Conservation (phyloP, 106 monocot genomes). For the Hemerocallis citrina region DNA sequence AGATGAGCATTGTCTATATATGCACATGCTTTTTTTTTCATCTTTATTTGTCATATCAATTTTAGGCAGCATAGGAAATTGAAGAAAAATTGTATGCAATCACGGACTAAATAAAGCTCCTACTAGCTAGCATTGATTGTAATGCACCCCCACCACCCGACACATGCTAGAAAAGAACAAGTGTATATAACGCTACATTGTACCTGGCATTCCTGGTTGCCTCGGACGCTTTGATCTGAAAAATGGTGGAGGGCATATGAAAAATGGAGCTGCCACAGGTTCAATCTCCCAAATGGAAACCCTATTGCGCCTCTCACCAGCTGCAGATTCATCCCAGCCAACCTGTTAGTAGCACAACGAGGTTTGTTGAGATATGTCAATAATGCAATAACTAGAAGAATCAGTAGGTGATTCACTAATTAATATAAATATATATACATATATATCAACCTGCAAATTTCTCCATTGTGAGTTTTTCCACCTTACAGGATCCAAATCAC, state of each 20-base stretch:
- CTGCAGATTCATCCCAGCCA: conserved; percentile 94
- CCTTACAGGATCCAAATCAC: conserved; percentile 84
- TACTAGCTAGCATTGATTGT: too few relatives aligned
- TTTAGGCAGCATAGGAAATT: too few relatives aligned
- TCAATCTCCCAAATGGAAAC: conserved; percentile 98
- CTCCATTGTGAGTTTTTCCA: conserved; percentile 97
- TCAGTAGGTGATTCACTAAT: background rate
- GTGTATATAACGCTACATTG: background rate
- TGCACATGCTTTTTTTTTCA: too few relatives aligned
- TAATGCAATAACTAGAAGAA: background rate
- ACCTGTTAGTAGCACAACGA: conserved; percentile 38
- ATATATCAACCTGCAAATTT: conserved; percentile 84
- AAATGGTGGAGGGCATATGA: conserved; percentile 88
- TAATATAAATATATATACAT: background rate
- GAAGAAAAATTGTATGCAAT: too few relatives aligned
- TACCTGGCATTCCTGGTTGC: conserved; percentile 66
- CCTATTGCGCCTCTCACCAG: conserved; percentile 82
- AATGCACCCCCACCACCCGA: too few relatives aligned
- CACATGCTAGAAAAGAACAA: too few relatives aligned
- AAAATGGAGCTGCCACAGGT: conserved; percentile 84
- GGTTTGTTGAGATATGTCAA: background rate
- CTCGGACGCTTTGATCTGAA: conserved; percentile 79
- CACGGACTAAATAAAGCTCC: too few relatives aligned
- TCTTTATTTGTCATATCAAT: too few relatives aligned
- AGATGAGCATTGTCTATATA: too few relatives aligned